Conservation (phyloP, 2,329 filamentous ascomycete species). For the Microcera coccophila region DNA sequence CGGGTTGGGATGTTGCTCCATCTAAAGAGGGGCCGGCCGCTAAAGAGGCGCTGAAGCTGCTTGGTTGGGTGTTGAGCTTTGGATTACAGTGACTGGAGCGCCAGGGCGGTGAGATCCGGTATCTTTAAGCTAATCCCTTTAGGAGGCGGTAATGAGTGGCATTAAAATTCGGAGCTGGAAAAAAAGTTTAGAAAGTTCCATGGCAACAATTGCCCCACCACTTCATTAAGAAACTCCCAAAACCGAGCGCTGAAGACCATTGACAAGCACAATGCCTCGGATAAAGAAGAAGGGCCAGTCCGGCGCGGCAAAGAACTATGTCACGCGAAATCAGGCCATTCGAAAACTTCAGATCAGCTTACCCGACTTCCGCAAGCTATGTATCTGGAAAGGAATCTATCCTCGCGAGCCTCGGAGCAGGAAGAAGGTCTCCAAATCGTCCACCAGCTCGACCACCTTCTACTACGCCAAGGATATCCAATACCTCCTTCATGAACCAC, state of each 20-base stretch:
- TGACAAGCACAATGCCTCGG: conserved; percentile 55
- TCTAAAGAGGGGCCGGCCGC: conserved; percentile 20
- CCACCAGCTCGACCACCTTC: conserved; percentile 88
- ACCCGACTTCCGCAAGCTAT: conserved; percentile 94
- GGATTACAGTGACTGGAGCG: conserved; percentile 1
- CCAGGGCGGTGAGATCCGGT: conserved; percentile 23
- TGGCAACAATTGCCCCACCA: conserved; percentile 33
- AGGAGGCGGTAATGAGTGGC: conserved; percentile 29
- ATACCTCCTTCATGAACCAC: conserved; percentile 93
- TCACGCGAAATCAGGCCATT: conserved; percentile 93
- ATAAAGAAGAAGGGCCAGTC: conserved; percentile 91
- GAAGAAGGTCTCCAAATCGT: conserved; percentile 92
- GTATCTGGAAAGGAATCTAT: conserved; percentile 99
- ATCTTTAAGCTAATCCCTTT: neutral
- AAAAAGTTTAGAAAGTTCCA: conserved; percentile 35
- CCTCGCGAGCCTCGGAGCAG: conserved; percentile 93
- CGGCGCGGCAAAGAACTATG: conserved; percentile 96
- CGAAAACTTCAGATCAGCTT: conserved; percentile 97
- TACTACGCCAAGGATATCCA: conserved; percentile 93
- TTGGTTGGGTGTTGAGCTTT: conserved; percentile 1
- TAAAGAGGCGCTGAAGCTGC: conserved; percentile 9
- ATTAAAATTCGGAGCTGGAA: conserved; percentile 33
- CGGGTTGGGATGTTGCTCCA: conserved; percentile 21
- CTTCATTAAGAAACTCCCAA: conserved; percentile 16
- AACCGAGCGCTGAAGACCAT: conserved; percentile 9